These are phyloP conservation scores for Corrigiola litoralis DNA, from an alignment of 179 eudicot species.

Conservation along the genomic window DNA sequence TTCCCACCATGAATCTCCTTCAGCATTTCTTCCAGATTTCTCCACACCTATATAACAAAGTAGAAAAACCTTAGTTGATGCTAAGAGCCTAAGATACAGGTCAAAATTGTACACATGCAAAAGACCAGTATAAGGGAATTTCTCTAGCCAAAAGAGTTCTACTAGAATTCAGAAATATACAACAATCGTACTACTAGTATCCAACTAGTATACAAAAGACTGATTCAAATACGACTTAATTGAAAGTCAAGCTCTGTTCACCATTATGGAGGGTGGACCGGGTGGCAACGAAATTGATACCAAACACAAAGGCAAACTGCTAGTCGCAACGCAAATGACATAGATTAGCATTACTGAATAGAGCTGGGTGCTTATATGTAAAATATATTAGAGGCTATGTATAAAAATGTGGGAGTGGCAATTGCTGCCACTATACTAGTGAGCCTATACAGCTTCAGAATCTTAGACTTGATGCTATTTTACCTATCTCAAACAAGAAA, in stretches of 20 bases:
- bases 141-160: background rate
- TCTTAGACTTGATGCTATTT: too few species aligned
- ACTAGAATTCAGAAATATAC: background rate
- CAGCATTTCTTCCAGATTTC: slow-evolving; percentile 94
- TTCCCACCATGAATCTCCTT: slow-evolving; percentile 99
- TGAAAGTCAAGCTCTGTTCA: background rate
- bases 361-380: too few species aligned
- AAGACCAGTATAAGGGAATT: background rate
- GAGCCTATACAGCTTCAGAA: too few species aligned
- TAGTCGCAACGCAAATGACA: too few species aligned
- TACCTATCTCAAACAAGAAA: background rate
- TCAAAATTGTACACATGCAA: background rate
- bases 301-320: too few species aligned
- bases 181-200: background rate
- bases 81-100: background rate
- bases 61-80: background rate
- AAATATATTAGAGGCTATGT: too few species aligned
- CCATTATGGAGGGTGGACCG: too few species aligned
- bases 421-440: too few species aligned
- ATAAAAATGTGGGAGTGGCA: too few species aligned
- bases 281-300: too few species aligned
- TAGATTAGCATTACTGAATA: too few species aligned
- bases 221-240: background rate
- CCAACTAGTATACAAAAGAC: background rate
- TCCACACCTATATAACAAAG: slow-evolving; percentile 61